Evolutionary conservation across 305 asterid genomes (phyloP), one percentile per base, ranked within the genome.

Genomic region (Solanum chacoense): DNA sequence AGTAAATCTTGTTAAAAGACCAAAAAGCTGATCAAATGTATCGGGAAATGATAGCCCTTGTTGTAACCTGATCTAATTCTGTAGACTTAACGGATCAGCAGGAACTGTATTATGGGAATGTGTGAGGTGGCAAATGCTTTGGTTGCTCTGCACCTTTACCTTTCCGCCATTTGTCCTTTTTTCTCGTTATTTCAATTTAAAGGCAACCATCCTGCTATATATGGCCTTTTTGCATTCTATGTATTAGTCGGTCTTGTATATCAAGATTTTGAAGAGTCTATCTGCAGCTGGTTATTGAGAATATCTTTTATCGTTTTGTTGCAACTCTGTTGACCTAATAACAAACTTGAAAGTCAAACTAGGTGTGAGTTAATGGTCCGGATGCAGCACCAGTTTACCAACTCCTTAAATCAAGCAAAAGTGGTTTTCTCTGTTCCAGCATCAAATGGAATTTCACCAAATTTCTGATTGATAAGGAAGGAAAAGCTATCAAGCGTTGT

Each of bases 361-460:
- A 96, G 99, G 96, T 96, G 36, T 92, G 89, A 89, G 98, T 96
- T 88, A 96, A 96, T 85, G 99, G 99, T 69, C 85, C 94, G 38
- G 90, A 90, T 75, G 89, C 97, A 71, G 93, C 96, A 12, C 99
- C 98, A 1, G 94, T 96, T 63, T 97, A 96, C 89, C 93, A 91
- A 80, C 96, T 94, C 93, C 96, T 97, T 26, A 96, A 96, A 93
- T 95, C 96, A 83, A 95, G 92, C 89, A 93, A 92, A 92, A 94
- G 95, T 35, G 92, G 98, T 20, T 88, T 89, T 78, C 92, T 91
- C 8, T 98, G 99, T 65, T 94, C 98, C 31, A 88, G 95, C 89
- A 95, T 95, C 92, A 96, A 95, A 88, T 97, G 99, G 99, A 97
- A 96, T 93, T 96, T 97, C 92, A 95, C 99, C 28, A 97, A 97